Evolutionary conservation across 345 rosid genomes (phyloP).

Genomic region (Linum trigynum): DNA sequence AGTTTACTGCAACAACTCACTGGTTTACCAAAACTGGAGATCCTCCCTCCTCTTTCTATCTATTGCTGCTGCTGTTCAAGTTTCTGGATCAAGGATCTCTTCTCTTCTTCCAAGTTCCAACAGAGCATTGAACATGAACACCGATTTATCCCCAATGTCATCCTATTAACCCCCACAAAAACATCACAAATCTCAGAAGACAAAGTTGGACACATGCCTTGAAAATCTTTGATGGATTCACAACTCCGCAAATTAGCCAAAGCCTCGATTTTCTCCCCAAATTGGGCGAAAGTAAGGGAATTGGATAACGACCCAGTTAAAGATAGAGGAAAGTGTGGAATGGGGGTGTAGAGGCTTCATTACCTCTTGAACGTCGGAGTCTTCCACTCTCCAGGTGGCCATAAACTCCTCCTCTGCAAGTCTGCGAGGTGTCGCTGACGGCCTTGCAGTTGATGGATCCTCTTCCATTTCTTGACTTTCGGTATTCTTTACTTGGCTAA

Average conservation of each 20-base stretch:
- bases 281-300: not conserved
- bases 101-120: slow-evolving; percentile 56
- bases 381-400: slow-evolving; percentile 78
- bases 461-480: not conserved
- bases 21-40: not conserved
- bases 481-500: not conserved
- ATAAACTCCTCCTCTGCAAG: slow-evolving; percentile 53
- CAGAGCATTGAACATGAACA: slow-evolving; percentile 74
- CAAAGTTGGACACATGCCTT: too few relatives aligned
- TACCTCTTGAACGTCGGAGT: slow-evolving; percentile 82
- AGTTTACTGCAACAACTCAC: not conserved
- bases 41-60: not conserved
- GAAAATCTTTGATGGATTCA: too few relatives aligned
- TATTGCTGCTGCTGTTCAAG: slow-evolving; percentile 39
- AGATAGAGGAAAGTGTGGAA: not conserved
- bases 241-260: too few relatives aligned
- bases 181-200: slow-evolving; percentile 10
- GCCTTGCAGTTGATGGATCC: slow-evolving; percentile 31
- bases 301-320: not conserved
- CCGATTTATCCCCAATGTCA: slow-evolving; percentile 91
- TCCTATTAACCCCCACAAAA: slow-evolving; percentile 37
- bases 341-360: not conserved
- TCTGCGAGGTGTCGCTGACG: slow-evolving; percentile 40
- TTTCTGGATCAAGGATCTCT: slow-evolving; percentile 52
- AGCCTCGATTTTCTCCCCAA: too few relatives aligned